Evolutionary conservation across 257 asterid genomes (phyloP).

Genomic region (Anisodus tanguticus): DNA sequence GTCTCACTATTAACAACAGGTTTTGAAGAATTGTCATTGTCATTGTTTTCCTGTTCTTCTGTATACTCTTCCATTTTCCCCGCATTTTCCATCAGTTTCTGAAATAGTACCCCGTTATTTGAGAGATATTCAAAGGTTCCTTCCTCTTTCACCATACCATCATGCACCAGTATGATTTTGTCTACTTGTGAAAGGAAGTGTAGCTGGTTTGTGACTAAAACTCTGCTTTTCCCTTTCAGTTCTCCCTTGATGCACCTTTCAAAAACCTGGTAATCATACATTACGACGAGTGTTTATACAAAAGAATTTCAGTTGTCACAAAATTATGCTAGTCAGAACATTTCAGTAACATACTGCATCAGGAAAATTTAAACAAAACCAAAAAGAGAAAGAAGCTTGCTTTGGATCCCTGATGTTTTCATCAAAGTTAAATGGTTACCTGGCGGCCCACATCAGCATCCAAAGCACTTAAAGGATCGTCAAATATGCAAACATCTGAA

Average conservation of each 20-base stretch:
- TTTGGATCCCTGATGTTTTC: not conserved
- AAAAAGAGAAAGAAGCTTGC: slow-evolving; percentile 11
- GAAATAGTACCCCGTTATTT: slow-evolving; percentile 70
- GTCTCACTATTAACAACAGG: slow-evolving; percentile 56
- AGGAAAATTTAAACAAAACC: slow-evolving; percentile 8
- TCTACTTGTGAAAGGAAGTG: slow-evolving; percentile 96
- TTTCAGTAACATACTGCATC: slow-evolving; percentile 1
- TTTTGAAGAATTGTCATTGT: slow-evolving; percentile 41
- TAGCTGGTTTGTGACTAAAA: slow-evolving; percentile 92
- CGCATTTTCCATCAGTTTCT: slow-evolving; percentile 96
- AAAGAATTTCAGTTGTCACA: not conserved
- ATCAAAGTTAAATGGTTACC: slow-evolving; percentile 50
- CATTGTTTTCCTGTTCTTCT: slow-evolving; percentile 65
- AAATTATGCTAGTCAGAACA: not conserved
- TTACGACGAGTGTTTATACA: not conserved
- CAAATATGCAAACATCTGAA: slow-evolving; percentile 92
- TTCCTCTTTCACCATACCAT: slow-evolving; percentile 93
- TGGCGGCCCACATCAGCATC: slow-evolving; percentile 99
- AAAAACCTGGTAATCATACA: slow-evolving; percentile 63
- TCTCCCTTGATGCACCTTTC: slow-evolving; percentile 91
- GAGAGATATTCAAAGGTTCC: slow-evolving; percentile 97
- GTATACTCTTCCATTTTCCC: slow-evolving; percentile 94
- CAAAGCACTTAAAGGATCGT: slow-evolving; percentile 97
- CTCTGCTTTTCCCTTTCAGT: slow-evolving; percentile 85
- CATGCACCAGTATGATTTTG: slow-evolving; percentile 88